A percentile compares a stretch with the other conserved stretches of the same genome.
These are phyloP conservation scores for Fonsecaea pugnacius DNA, from an alignment of 2,329 filamentous ascomycete species.

Conservation along the genomic window DNA sequence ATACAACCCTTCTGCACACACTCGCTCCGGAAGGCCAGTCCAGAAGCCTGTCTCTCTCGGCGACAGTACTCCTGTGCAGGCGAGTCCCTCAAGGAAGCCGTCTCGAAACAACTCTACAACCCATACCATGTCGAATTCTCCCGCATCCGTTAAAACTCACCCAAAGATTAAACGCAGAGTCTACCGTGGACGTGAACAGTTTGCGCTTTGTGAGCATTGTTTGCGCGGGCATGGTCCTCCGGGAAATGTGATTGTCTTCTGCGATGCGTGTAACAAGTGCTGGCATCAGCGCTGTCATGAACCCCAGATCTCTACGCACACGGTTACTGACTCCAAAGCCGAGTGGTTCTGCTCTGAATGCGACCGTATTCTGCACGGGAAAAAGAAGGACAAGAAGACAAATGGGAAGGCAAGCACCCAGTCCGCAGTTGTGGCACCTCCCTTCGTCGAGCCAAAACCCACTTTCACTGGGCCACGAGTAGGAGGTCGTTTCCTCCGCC, in stretches of 20 bases:
- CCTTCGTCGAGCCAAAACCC: slow-evolving; percentile 15
- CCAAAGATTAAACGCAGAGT: slow-evolving; percentile 64
- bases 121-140: slow-evolving; percentile 29
- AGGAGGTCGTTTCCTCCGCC: slow-evolving; percentile 28
- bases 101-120: slow-evolving; percentile 20
- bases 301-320: slow-evolving; percentile 71
- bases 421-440: slow-evolving; percentile 5
- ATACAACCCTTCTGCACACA: slow-evolving; percentile 62
- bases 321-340: slow-evolving; percentile 67
- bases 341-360: slow-evolving; percentile 75
- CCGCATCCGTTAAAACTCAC: slow-evolving; percentile 38
- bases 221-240: slow-evolving; percentile 70
- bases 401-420: slow-evolving; percentile 11
- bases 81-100: slow-evolving; percentile 29
- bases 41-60: slow-evolving; percentile 67
- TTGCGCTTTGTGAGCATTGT: slow-evolving; percentile 70
- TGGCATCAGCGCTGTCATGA: slow-evolving; percentile 85
- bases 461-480: slow-evolving; percentile 31
- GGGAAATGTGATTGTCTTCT: slow-evolving; percentile 83
- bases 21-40: slow-evolving; percentile 75
- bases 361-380: slow-evolving; percentile 40
- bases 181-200: slow-evolving; percentile 49
- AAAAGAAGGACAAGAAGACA: slow-evolving; percentile 34
- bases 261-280: slow-evolving; percentile 76
- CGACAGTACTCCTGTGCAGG: slow-evolving; percentile 49